A percentile compares a stretch with the other conserved stretches of the same genome.
These are phyloP conservation scores for Phaeotremella skinneri DNA, from an alignment of 768 basidiomycete genomes.

Conservation along the genomic window DNA sequence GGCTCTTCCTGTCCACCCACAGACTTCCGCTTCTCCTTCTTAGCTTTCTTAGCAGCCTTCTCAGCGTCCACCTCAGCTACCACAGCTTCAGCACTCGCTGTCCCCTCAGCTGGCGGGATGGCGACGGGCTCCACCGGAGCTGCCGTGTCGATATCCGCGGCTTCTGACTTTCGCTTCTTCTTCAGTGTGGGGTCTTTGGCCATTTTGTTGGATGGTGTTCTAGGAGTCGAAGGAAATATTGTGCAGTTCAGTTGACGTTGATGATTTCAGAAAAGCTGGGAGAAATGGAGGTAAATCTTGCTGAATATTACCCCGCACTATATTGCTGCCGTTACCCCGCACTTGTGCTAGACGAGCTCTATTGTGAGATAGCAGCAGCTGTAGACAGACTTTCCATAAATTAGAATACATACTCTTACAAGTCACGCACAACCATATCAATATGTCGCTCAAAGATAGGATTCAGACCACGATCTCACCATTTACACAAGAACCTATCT, in stretches of 20 bases:
- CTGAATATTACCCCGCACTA: constrained; percentile 14
- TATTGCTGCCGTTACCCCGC: constrained; percentile 13
- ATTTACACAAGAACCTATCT: constrained; percentile 68
- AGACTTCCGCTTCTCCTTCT: constrained; percentile 52
- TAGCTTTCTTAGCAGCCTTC: constrained; percentile 54
- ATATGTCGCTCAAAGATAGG: constrained; percentile 25
- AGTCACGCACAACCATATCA: not conserved
- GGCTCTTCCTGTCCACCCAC: constrained; percentile 25
- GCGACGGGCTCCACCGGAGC: constrained; percentile 25
- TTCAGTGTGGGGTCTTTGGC: constrained; percentile 41
- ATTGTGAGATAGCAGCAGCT: no score
- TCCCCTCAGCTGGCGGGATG: constrained; percentile 35
- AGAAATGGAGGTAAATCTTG: constrained; percentile 13
- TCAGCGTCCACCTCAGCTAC: constrained; percentile 45
- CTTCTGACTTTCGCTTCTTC: constrained; percentile 51
- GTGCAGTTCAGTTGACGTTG: not conserved
- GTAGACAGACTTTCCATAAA: not conserved
- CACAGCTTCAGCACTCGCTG: constrained; percentile 47
- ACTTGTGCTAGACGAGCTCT: no score
- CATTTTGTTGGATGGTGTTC: constrained; percentile 19
- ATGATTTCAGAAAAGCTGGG: constrained; percentile 13
- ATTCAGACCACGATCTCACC: constrained; percentile 81
- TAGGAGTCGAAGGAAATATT: not conserved
- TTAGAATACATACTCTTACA: not conserved
- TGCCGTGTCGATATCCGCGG: constrained; percentile 39